These are phyloP conservation scores for Penicillium manginii DNA, from an alignment of 495 filamentous ascomycete genomes.

Conservation along the genomic window DNA sequence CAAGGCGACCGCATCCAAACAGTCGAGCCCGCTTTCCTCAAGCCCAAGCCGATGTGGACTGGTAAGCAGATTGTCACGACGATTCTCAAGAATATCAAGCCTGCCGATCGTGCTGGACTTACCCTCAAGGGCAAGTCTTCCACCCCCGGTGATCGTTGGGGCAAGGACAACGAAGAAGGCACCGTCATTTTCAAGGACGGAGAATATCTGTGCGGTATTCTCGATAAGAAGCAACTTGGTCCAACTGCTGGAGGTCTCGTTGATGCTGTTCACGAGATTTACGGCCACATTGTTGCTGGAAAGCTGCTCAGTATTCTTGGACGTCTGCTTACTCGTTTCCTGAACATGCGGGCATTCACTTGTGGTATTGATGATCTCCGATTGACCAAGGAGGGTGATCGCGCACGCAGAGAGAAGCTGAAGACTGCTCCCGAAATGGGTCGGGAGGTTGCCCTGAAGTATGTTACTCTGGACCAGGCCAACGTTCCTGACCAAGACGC, in stretches of 20 bases:
- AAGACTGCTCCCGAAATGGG: slow-evolving; percentile 73
- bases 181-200: slow-evolving; percentile 85
- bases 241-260: slow-evolving; percentile 85
- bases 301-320: slow-evolving; percentile 87
- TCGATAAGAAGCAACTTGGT: slow-evolving; percentile 96
- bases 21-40: slow-evolving; percentile 78
- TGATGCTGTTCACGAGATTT: slow-evolving; percentile 90
- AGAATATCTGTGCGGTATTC: slow-evolving; percentile 84
- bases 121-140: slow-evolving; percentile 79
- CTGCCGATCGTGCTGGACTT: slow-evolving; percentile 71
- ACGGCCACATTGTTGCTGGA: slow-evolving; percentile 84
- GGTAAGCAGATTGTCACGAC: slow-evolving; percentile 97
- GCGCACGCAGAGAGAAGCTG: slow-evolving; percentile 68
- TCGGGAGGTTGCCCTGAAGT: slow-evolving; percentile 81
- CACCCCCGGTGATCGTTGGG: slow-evolving; percentile 77
- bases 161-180: slow-evolving; percentile 69
- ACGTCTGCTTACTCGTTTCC: slow-evolving; percentile 82
- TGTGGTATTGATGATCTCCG: slow-evolving; percentile 97
- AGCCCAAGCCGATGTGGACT: slow-evolving; percentile 87
- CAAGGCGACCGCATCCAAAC: slow-evolving; percentile 71
- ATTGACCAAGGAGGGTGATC: slow-evolving; percentile 81
- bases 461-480: slow-evolving; percentile 80
- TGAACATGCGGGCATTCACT: slow-evolving; percentile 92
- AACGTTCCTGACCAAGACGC: slow-evolving; percentile 61
- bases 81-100: slow-evolving; percentile 88